These are phyloP conservation scores for Microbotryum lychnidis-dioicae DNA, from an alignment of 1,284 basidiomycete genomes.

Conservation along the genomic window DNA sequence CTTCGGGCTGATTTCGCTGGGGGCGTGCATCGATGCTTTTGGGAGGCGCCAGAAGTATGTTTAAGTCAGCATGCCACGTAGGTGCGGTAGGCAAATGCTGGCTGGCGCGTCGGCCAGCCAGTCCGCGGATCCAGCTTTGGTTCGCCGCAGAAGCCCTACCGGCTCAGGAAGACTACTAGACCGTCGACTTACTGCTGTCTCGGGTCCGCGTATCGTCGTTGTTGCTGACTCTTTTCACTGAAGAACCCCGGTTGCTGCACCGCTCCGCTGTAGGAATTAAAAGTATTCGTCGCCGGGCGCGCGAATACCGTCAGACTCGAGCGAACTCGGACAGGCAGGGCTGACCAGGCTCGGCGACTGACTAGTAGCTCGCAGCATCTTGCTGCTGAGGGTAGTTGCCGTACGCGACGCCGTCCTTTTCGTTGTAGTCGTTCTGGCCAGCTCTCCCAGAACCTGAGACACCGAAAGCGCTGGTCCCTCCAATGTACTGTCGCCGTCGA, in stretches of 20 bases:
- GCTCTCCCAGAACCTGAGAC: neutral
- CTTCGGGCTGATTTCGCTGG: neutral
- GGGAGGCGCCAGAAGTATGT: neutral
- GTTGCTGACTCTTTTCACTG: conserved; percentile 1
- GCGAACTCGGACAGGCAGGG: neutral
- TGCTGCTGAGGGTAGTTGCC: conserved; percentile 2
- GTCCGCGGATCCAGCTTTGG: neutral
- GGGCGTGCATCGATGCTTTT: neutral
- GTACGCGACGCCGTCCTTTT: neutral
- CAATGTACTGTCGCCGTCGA: conserved; percentile 11
- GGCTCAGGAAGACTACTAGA: neutral
- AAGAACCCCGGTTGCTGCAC: conserved; percentile 1
- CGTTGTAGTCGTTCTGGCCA: conserved; percentile 1
- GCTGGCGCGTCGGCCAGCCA: neutral
- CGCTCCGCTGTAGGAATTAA: neutral
- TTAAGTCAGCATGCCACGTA: neutral
- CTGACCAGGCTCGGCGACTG: neutral
- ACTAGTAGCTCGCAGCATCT: conserved; percentile 11
- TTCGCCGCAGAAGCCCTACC: too few relatives aligned
- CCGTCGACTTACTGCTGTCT: neutral
- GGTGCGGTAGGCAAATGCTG: neutral
- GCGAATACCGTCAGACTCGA: neutral
- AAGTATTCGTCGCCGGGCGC: neutral
- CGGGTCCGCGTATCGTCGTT: neutral
- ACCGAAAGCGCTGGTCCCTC: conserved; percentile 2